phyloP scores from a whole-genome alignment of 768 basidiomycete genomes.

The Kwoniella sp. region DNA sequence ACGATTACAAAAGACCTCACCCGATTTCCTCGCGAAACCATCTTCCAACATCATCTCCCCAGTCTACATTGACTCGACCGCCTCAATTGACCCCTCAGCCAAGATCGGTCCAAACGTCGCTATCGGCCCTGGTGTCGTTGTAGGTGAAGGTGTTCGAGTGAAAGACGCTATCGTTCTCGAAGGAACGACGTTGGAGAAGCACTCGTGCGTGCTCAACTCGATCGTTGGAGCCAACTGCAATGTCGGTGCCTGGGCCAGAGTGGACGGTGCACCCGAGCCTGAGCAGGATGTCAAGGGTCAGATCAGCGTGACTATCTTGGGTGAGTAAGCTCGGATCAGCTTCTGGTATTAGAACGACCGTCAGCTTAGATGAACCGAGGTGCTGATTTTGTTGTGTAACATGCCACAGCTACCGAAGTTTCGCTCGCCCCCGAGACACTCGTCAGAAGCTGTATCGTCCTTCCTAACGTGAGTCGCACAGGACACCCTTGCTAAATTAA shows the following conservation, averaged over 20 bases:
- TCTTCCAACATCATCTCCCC: slow-evolving; percentile 55
- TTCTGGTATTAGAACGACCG: not conserved
- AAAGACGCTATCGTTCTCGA: slow-evolving; percentile 58
- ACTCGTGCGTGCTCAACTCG: slow-evolving; percentile 56
- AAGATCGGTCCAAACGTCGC: slow-evolving; percentile 59
- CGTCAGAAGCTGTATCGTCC: slow-evolving; percentile 58
- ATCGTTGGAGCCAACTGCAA: slow-evolving; percentile 58
- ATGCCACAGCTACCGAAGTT: slow-evolving; percentile 56
- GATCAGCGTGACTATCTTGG: slow-evolving; percentile 58
- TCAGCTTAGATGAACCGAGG: not conserved
- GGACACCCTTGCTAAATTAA: too few relatives aligned
- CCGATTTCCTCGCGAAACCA: slow-evolving; percentile 53
- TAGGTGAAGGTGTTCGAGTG: slow-evolving; percentile 57
- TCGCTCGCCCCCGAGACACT: slow-evolving; percentile 57
- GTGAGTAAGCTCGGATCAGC: slow-evolving; percentile 38
- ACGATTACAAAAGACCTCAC: slow-evolving; percentile 56
- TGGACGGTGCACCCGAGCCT: slow-evolving; percentile 56
- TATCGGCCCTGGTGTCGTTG: slow-evolving; percentile 53
- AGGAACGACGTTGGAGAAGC: slow-evolving; percentile 55
- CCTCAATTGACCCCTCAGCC: slow-evolving; percentile 56
- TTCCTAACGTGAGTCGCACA: slow-evolving; percentile 53
- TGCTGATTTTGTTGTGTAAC: not conserved
- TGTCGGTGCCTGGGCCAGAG: slow-evolving; percentile 58
- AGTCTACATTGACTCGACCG: slow-evolving; percentile 58
- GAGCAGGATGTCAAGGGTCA: slow-evolving; percentile 54